Conservation (phyloP, 2,329 filamentous ascomycete species). For the Trichoderma simmonsii region DNA sequence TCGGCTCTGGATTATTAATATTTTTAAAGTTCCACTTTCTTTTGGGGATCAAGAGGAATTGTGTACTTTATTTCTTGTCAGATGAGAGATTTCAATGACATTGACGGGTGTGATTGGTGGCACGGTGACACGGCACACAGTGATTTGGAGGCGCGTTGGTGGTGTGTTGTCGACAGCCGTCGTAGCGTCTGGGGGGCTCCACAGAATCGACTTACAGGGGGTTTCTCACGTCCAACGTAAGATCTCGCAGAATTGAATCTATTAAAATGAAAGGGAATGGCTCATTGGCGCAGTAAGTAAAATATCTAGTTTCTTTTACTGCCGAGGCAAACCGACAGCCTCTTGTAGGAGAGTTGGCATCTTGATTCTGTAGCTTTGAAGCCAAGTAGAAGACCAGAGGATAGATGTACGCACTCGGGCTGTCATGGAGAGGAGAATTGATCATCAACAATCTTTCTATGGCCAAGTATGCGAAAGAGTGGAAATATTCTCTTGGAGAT, state of each 20-base stretch:
- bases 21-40: background rate
- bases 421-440: background rate
- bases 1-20: background rate
- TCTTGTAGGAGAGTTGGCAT: background rate
- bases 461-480: too few species aligned
- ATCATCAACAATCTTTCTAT: too few species aligned
- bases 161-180: background rate
- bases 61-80: background rate
- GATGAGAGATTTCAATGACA: background rate
- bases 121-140: background rate
- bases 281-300: fast-evolving
- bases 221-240: background rate
- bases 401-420: too few species aligned
- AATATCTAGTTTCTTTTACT: too few species aligned
- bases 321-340: background rate
- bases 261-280: background rate
- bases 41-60: background rate
- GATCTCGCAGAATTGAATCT: background rate
- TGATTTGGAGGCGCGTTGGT: background rate
- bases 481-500: too few species aligned
- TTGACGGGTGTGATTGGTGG: background rate
- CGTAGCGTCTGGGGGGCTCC: background rate
- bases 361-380: background rate
- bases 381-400: too few species aligned
- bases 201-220: background rate